Evolutionary conservation across 345 rosid genomes (phyloP).

Genomic region (Mercurialis annua): DNA sequence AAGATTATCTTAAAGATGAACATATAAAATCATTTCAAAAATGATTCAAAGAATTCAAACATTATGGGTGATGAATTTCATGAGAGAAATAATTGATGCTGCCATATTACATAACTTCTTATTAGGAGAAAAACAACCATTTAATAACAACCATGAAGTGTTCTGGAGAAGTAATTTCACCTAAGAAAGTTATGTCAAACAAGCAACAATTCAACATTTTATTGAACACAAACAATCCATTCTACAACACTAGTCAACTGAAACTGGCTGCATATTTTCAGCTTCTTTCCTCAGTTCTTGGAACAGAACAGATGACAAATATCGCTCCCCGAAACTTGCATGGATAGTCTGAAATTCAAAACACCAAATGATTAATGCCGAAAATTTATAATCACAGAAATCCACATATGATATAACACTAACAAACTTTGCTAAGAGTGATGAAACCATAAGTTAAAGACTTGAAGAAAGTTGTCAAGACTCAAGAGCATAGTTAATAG

Average conservation of each 20-base stretch:
- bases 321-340: conserved; percentile 94
- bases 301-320: conserved; percentile 75
- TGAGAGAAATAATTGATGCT: too few species aligned
- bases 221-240: background rate
- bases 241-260: conserved; percentile 53
- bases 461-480: too few species aligned
- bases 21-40: too few species aligned
- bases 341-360: conserved; percentile 60
- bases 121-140: background rate
- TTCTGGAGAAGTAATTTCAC: background rate
- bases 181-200: background rate
- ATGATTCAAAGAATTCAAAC: too few species aligned
- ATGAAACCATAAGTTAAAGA: background rate
- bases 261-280: conserved; percentile 82
- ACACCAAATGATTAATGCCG: background rate
- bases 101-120: too few species aligned
- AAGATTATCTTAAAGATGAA: too few species aligned
- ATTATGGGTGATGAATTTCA: too few species aligned
- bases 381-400: background rate
- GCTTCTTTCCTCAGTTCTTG: conserved; percentile 89
- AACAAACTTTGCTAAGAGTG: background rate
- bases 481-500: too few species aligned
- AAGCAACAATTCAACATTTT: background rate
- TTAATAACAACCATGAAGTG: background rate
- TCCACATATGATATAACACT: background rate